Evolutionary conservation across 1,284 basidiomycete genomes (phyloP).

Genomic region (Sporisorium iseilematis-ciliati): DNA sequence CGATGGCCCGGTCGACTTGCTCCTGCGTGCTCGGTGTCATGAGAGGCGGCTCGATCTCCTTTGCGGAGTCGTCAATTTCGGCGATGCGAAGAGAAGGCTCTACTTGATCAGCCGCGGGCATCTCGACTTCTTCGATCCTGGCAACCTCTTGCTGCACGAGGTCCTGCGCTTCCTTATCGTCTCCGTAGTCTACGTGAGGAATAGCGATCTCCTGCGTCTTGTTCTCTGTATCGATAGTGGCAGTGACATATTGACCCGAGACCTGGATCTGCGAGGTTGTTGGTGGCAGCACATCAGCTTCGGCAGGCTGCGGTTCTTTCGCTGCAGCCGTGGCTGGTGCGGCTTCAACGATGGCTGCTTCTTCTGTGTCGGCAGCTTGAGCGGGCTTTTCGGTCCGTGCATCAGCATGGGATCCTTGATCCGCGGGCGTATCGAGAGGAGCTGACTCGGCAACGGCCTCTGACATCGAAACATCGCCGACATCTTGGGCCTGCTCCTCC

Average conservation of each 20-base stretch:
- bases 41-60: conserved; percentile 32
- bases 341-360: not conserved
- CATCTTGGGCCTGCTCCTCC: conserved; percentile 12
- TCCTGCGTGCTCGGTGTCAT: conserved; percentile 51
- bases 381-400: not conserved
- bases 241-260: conserved; percentile 33
- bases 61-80: conserved; percentile 30
- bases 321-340: not conserved
- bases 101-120: conserved; percentile 17
- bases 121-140: conserved; percentile 43
- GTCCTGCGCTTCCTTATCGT: conserved; percentile 33
- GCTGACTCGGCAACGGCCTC: conserved; percentile 1
- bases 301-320: conserved; percentile 4
- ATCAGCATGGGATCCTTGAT: not conserved
- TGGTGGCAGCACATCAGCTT: not conserved
- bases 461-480: conserved; percentile 12
- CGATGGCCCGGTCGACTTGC: conserved; percentile 36
- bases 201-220: conserved; percentile 32
- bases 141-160: conserved; percentile 31
- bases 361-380: not conserved
- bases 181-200: conserved; percentile 32
- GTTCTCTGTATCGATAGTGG: conserved; percentile 32
- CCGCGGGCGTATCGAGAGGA: not conserved
- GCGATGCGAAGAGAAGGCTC: conserved; percentile 34
- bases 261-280: conserved; percentile 27